phyloP scores from a whole-genome alignment of 2,329 filamentous ascomycete species.

The Colletotrichum tofieldiae region DNA sequence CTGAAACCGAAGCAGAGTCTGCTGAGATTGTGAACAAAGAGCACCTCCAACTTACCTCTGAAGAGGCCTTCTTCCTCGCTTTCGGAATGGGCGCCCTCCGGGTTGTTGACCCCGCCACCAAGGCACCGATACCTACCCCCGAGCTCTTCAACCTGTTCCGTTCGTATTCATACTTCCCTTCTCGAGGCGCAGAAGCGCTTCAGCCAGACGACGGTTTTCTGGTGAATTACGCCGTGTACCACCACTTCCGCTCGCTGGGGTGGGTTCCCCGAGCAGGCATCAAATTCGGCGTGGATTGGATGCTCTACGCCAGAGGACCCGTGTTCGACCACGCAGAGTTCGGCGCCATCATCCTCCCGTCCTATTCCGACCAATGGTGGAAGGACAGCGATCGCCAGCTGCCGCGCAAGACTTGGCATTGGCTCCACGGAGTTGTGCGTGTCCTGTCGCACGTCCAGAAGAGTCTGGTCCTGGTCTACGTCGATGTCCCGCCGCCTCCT shows the following conservation, averaged over 20 bases:
- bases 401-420: slow-evolving; percentile 77
- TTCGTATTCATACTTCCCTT: slow-evolving; percentile 78
- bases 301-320: slow-evolving; percentile 94
- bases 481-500: slow-evolving; percentile 85
- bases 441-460: slow-evolving; percentile 93
- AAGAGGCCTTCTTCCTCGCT: slow-evolving; percentile 92
- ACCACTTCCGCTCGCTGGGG: slow-evolving; percentile 94
- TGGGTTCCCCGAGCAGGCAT: slow-evolving; percentile 95
- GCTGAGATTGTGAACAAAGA: slow-evolving; percentile 71
- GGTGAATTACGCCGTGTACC: slow-evolving; percentile 89
- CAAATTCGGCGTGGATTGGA: slow-evolving; percentile 95
- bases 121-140: slow-evolving; percentile 63
- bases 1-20: not conserved
- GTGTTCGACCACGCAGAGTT: slow-evolving; percentile 98
- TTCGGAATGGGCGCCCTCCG: slow-evolving; percentile 85
- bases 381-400: slow-evolving; percentile 66
- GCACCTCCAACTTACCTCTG: slow-evolving; percentile 90
- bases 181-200: slow-evolving; percentile 63
- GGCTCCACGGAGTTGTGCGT: slow-evolving; percentile 90
- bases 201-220: slow-evolving; percentile 88
- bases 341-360: slow-evolving; percentile 86
- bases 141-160: slow-evolving; percentile 79
- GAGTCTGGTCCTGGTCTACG: slow-evolving; percentile 89
- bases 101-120: slow-evolving; percentile 68
- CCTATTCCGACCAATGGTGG: slow-evolving; percentile 85